Conservation (phyloP, 108 stramenopile genomes). For the Craspedostauros australis region DNA sequence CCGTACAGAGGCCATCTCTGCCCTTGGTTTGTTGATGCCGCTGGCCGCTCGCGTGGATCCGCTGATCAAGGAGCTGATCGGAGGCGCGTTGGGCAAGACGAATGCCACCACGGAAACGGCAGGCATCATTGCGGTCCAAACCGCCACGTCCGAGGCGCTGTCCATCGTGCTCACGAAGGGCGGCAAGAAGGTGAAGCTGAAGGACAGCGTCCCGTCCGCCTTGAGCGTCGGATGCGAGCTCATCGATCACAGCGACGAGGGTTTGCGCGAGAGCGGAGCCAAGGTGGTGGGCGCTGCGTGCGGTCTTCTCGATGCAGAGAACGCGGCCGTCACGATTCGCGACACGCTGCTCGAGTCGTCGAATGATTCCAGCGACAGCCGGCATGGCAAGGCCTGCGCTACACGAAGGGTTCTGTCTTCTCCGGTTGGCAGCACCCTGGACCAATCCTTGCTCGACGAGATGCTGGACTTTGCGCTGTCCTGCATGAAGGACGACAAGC, state of each 20-base stretch:
- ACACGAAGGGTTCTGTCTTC: slow-evolving; percentile 55
- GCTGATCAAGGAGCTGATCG: slow-evolving; percentile 84
- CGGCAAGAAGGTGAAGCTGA: slow-evolving; percentile 76
- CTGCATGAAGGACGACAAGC: slow-evolving; percentile 65
- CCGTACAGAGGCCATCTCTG: slow-evolving; percentile 73
- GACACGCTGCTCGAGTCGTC: slow-evolving; percentile 41
- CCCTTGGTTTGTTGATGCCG: slow-evolving; percentile 86
- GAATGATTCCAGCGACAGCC: slow-evolving; percentile 31
- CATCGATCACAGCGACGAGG: slow-evolving; percentile 62
- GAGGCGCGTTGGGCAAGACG: slow-evolving; percentile 60
- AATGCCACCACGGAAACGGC: slow-evolving; percentile 28
- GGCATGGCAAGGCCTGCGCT: slow-evolving; percentile 71
- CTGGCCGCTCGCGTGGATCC: slow-evolving; percentile 88
- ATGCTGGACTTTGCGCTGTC: slow-evolving; percentile 17
- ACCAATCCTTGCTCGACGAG: slow-evolving; percentile 20
- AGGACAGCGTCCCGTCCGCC: slow-evolving; percentile 77
- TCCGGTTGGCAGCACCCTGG: slow-evolving; percentile 38
- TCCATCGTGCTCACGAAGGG: slow-evolving; percentile 63
- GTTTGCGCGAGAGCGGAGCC: slow-evolving; percentile 74
- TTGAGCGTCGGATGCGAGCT: slow-evolving; percentile 70
- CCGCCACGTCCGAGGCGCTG: slow-evolving; percentile 77
- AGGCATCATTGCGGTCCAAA: slow-evolving; percentile 76
- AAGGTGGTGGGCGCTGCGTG: slow-evolving; percentile 76
- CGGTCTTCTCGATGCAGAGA: slow-evolving; percentile 52
- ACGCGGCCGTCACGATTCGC: slow-evolving; percentile 33